These are phyloP conservation scores for Psilocybe cyanescens DNA, from an alignment of 768 basidiomycete species.

Conservation along the genomic window DNA sequence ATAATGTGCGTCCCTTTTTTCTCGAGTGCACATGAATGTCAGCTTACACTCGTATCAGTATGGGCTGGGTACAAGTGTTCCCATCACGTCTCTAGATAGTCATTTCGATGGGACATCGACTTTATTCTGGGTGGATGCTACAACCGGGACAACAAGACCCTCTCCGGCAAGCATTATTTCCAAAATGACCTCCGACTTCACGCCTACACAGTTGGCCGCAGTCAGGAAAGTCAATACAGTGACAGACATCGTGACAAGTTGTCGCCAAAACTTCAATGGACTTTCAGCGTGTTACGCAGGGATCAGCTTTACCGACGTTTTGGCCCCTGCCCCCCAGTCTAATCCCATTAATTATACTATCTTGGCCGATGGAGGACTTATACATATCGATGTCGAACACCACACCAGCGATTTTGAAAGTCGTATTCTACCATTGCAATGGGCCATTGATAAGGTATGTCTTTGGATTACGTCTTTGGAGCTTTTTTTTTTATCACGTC, in stretches of 20 bases:
- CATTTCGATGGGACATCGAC: slow-evolving; percentile 56
- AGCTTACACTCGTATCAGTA: slow-evolving; percentile 40
- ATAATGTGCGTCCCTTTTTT: slow-evolving; percentile 46
- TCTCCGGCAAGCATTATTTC: slow-evolving; percentile 64
- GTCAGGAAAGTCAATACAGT: slow-evolving; percentile 53
- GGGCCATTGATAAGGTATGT: slow-evolving; percentile 73
- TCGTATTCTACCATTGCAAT: slow-evolving; percentile 72
- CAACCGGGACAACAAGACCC: slow-evolving; percentile 56
- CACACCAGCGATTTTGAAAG: slow-evolving; percentile 74
- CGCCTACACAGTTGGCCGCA: slow-evolving; percentile 44
- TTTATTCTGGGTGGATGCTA: slow-evolving; percentile 72
- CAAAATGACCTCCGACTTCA: slow-evolving; percentile 58
- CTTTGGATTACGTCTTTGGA: not conserved
- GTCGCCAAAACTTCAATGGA: slow-evolving; percentile 76
- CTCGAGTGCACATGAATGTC: not conserved
- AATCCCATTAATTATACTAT: slow-evolving; percentile 69
- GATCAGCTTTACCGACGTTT: slow-evolving; percentile 63
- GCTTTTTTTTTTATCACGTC: not conserved
- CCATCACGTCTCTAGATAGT: slow-evolving; percentile 48
- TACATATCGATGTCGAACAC: slow-evolving; percentile 63
- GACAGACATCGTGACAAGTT: slow-evolving; percentile 54
- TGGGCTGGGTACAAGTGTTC: slow-evolving; percentile 61
- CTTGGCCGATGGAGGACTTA: slow-evolving; percentile 65
- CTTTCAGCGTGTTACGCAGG: slow-evolving; percentile 75
- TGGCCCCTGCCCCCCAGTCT: slow-evolving; percentile 35